Evolutionary conservation across 768 basidiomycete species (phyloP), one percentile per base, ranked within the genome.

Genomic region (Trametes elegans): DNA sequence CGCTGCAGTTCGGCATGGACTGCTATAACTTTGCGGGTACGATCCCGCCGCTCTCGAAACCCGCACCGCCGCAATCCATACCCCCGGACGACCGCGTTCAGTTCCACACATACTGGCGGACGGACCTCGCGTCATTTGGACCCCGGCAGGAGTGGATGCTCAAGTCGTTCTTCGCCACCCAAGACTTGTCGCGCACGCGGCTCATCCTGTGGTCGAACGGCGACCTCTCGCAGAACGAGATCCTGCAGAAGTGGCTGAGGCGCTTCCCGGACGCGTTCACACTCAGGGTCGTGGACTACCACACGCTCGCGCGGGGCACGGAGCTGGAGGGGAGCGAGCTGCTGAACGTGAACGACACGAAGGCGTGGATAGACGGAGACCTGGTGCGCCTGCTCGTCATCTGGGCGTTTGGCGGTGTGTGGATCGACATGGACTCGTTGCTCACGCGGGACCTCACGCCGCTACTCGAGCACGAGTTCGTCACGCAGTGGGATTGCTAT

Each of bases 401-500:
- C 29, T 98, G 94, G 91, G 84, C 82, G 57, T 84, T 81, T 64
- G 96, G 96, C 1, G 96, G 96, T 0, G 83, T 97, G 21, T 98
- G 96, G 96, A 78, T 98, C 42, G 96, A 99, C 68, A 97, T 98
- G 93, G 96, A 99, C 70, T 90, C 90, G 46, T 78, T 98, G 50
- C 74, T 98, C 59, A 96, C 93, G 40, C 76, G 96, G 50, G 90
- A 94, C 71, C 73, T 98, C 29, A 76, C 85, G 3, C 93, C 95
- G 8, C 75, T 98, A 51, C 78, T 90, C 6, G 95, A 97, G 68
- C 88, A 92, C 64, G 96, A 99, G 70, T 99, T 95, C 67, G 92
- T 98, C 9, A 96, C 93, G 1, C 94, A 99, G 65, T 99, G 96
- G 96, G 96, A 99, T 67, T 98, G 96, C 69, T 98, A 98, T 64